phyloP scores from a whole-genome alignment of 2,329 filamentous ascomycete genomes.

The Reticulascus tulasneorum region DNA sequence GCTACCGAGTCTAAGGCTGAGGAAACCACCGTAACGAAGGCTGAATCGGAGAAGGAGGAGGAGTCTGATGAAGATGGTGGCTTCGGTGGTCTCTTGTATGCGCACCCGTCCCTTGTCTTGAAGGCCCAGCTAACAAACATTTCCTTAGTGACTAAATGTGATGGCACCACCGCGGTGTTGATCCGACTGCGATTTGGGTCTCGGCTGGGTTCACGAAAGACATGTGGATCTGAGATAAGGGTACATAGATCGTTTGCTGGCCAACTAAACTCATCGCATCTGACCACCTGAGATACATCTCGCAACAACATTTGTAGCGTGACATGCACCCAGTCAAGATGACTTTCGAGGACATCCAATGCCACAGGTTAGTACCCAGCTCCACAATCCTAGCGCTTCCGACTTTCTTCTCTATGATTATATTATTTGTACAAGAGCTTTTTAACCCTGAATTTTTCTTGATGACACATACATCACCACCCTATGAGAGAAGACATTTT shows the following conservation, averaged over 20 bases:
- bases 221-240: slow-evolving; percentile 32
- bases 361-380: slow-evolving; percentile 44
- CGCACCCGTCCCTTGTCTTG: slow-evolving; percentile 12
- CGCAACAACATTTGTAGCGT: no score
- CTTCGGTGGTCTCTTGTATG: slow-evolving; percentile 78
- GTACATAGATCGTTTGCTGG: slow-evolving; percentile 47
- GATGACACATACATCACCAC: slow-evolving; percentile 56
- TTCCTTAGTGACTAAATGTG: slow-evolving; percentile 47
- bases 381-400: slow-evolving; percentile 9
- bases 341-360: no score
- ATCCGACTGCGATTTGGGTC: slow-evolving; percentile 35
- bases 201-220: slow-evolving; percentile 41
- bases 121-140: slow-evolving; percentile 31
- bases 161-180: slow-evolving; percentile 33
- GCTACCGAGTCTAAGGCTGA: slow-evolving; percentile 56
- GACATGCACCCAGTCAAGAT: no score
- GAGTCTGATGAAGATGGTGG: slow-evolving; percentile 64
- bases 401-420: slow-evolving; percentile 48
- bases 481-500: slow-evolving; percentile 47
- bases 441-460: slow-evolving; percentile 62
- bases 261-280: slow-evolving; percentile 31
- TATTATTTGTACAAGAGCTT: slow-evolving; percentile 58
- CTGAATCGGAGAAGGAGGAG: slow-evolving; percentile 65
- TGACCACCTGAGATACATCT: slow-evolving; percentile 16
- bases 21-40: no score